Conservation (phyloP, 169 alveolate genomes). For the Plasmodium inui region DNA sequence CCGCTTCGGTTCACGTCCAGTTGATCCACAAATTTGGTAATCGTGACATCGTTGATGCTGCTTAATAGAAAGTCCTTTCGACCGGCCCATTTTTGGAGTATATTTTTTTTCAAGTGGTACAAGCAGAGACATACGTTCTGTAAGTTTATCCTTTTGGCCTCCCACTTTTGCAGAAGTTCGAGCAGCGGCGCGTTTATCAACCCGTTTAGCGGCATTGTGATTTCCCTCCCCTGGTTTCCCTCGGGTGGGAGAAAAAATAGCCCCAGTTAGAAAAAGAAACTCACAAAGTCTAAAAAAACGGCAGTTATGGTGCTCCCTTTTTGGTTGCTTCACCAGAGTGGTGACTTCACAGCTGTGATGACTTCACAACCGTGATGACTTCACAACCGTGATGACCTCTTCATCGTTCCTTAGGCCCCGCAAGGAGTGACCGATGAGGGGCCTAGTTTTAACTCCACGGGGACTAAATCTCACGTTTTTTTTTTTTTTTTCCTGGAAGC, state of each 20-base stretch:
- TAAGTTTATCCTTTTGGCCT: conserved; percentile 27
- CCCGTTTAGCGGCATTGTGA: not conserved
- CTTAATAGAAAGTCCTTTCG: conserved; percentile 24
- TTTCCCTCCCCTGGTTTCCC: not conserved
- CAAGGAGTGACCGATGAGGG: not conserved
- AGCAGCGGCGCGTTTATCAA: not conserved
- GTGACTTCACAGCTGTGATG: not conserved
- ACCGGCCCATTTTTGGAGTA: not conserved
- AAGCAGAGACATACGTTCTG: conserved; percentile 16
- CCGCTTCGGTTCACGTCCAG: conserved; percentile 10
- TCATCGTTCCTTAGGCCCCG: not conserved
- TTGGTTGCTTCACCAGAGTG: not conserved
- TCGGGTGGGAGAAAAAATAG: not conserved
- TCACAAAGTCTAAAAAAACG: not conserved
- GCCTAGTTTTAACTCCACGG: not conserved
- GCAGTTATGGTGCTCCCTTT: not conserved
- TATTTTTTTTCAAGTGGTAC: conserved; percentile 5
- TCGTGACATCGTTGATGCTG: not conserved
- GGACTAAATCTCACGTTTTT: not conserved
- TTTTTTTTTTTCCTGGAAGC: not conserved
- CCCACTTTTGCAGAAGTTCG: conserved; percentile 54
- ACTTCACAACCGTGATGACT: not conserved
- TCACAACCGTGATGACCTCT: not conserved
- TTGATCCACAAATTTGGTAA: not conserved
- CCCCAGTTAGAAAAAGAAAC: not conserved